Base-by-base conservation (phyloP, 2,329 filamentous ascomycete genomes). In the Venturia effusa region DNA sequence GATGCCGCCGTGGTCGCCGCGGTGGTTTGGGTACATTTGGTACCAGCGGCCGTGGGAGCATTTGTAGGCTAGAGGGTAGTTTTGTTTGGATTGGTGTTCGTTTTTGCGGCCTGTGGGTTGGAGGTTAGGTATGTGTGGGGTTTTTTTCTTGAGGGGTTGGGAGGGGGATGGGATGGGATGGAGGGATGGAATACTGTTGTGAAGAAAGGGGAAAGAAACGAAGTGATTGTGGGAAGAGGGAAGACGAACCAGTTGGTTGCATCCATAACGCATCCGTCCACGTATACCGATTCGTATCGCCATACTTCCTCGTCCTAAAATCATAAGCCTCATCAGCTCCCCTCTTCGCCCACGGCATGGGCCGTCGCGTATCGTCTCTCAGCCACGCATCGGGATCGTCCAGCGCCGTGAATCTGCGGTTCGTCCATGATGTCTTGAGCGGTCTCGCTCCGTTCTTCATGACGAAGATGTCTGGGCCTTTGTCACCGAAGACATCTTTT, bases 401-500 rank as follows among this genome's bases (percentile, higher is more conserved):
- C 67, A 13, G 57, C 22, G 24, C 61, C 30, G 41, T 68, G 17
- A 57, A 32, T 10, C 51, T 32, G 0, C 51, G 51, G n/a, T 57
- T 57, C 30, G 51, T 57, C 51, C 51, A 57, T n/a, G 51, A 57
- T 32, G 66, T 27, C 62, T 62, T 39, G 68, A 3, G 67, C 67
- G 70, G 75, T 74, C 4, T 69, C 66, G 11, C 70, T 66, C 78
- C 77, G 79, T 61, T 72, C 70, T 6, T 68, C 67, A 39, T 70
- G 69, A 80, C 68, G 66, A 76, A 77, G 43, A 80, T 76, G 63
- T 80, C 78, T 1, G 79, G 75, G 3, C 79, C 79, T 65, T 75
- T 71, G 61, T 72, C 71, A 1, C 68, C 70, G 30, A 79, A 43
- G 22, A 76, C 73, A 62, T 81, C 79, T 66, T 76, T 79, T 63